Evolutionary conservation across 2,329 filamentous ascomycete species (phyloP).

Genomic region (Annulohypoxylon truncatum): DNA sequence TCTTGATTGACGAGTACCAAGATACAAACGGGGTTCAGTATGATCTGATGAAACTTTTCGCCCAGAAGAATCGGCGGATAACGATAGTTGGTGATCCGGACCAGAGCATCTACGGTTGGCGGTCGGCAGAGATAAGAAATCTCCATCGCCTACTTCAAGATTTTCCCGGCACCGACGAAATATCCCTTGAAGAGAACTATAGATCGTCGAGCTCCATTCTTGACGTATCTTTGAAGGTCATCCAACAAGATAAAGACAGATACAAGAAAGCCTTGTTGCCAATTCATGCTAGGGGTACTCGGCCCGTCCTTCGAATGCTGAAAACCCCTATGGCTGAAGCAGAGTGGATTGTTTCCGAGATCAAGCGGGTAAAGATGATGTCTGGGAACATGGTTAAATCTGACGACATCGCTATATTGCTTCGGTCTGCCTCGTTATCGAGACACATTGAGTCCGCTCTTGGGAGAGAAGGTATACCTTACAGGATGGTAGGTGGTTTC

Average conservation of each 20-base stretch:
- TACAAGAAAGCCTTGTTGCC: slow-evolving; percentile 84
- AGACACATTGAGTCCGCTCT: slow-evolving; percentile 86
- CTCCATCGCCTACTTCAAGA: slow-evolving; percentile 80
- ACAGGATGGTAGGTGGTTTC: slow-evolving; percentile 89
- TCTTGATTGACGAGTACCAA: slow-evolving; percentile 97
- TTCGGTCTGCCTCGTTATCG: slow-evolving; percentile 86
- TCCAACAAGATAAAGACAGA: slow-evolving; percentile 86
- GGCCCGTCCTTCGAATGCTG: slow-evolving; percentile 82
- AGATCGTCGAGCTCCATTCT: slow-evolving; percentile 89
- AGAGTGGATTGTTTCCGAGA: slow-evolving; percentile 88
- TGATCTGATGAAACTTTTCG: slow-evolving; percentile 90
- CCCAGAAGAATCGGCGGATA: slow-evolving; percentile 77
- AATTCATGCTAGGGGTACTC: slow-evolving; percentile 81
- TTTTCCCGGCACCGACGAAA: slow-evolving; percentile 81
- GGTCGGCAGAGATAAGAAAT: slow-evolving; percentile 92
- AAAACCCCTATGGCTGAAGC: slow-evolving; percentile 79
- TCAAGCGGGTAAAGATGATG: slow-evolving; percentile 75
- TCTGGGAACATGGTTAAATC: slow-evolving; percentile 78
- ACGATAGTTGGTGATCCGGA: slow-evolving; percentile 97
- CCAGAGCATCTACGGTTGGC: slow-evolving; percentile 97
- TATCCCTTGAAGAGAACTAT: slow-evolving; percentile 94
- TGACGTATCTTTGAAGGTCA: slow-evolving; percentile 81
- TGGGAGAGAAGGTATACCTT: slow-evolving; percentile 83
- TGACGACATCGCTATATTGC: slow-evolving; percentile 84
- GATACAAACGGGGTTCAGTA: slow-evolving; percentile 97